Base-by-base conservation (phyloP, 306 rosid genomes). In the Cucumis melo region DNA sequence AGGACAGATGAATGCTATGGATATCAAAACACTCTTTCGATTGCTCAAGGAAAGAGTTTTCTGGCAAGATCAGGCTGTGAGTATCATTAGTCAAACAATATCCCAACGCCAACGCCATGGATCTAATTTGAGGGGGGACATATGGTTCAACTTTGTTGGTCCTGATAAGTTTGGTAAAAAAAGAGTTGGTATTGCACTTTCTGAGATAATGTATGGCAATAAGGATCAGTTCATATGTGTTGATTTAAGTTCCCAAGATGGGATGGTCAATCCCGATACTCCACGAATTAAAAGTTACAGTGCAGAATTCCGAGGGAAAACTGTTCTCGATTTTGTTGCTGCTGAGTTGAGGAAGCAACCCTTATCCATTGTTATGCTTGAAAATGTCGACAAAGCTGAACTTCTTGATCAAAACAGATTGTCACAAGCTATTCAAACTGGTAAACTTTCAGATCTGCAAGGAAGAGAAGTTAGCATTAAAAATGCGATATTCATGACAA, bases 101-200 rank as follows among this genome's bases (percentile, higher is more conserved):
- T 86, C 83, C 74, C 75, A 71, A 67, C 51, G 86, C 83, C 81
- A 73, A 23, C 78, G 41, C 50, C 75, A 39, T 16, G 88, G 86
- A 72, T 83, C 79, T 54, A 84, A 71, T 81, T 82, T 67, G 53
- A 80, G 86, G 23, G 84, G 92, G 17, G 91, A 83, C 57, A 78
- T 84, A 79, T 92, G 99, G 99, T 84, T 94, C 81, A 87, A 83
- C 82, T 94, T 94, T 75, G 73, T 78, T 10, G 99, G 99, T 84
- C 88, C 96, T 39, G 99, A 94, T 79, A 80, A 85, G 83, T 83
- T 54, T 64, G 92, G 91, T 24, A 94, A 90, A 83, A 92, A 73
- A 91, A 90, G 85, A 80, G 74, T 87, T 73, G 98, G 92, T 54
- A 34, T 84, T 83, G 86, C 87, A 24, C 81, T 94, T 15, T 93